A percentile compares a stretch with the other conserved stretches of the same genome.
These are phyloP conservation scores for Candida nitratophila DNA, from an alignment of 805 yeast genomes.

Conservation along the genomic window DNA sequence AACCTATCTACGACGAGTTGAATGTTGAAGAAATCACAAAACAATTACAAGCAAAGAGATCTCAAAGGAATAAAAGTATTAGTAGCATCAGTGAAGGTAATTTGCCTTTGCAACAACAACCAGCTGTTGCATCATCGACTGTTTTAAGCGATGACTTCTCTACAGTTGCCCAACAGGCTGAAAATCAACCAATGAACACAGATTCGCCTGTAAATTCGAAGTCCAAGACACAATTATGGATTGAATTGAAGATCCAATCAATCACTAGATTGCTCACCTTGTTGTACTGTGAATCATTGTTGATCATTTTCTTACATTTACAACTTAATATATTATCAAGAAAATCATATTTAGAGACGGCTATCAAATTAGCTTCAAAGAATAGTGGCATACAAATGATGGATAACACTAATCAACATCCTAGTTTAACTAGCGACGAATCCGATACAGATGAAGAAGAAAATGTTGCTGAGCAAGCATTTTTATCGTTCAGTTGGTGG, in stretches of 20 bases:
- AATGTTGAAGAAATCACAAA: constrained; percentile 71
- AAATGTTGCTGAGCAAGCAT: constrained; percentile 69
- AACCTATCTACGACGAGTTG: constrained; percentile 51
- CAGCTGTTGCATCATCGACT: constrained; percentile 21
- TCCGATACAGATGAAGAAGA: constrained; percentile 19
- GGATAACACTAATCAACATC: constrained; percentile 11
- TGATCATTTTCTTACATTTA: constrained; percentile 72
- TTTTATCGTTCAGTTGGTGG: constrained; percentile 91
- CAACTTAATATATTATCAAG: constrained; percentile 88
- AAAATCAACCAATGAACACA: constrained; percentile 16
- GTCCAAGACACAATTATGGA: constrained; percentile 72
- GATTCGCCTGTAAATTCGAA: constrained; percentile 14
- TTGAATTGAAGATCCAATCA: constrained; percentile 67
- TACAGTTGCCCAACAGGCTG: constrained; percentile 31
- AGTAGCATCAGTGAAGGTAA: constrained; percentile 3
- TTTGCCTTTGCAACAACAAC: constrained; percentile 1
- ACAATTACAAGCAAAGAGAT: constrained; percentile 57
- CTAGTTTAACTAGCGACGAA: constrained; percentile 18
- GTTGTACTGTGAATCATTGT: constrained; percentile 58
- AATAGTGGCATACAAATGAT: constrained; percentile 25
- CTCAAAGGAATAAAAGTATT: constrained; percentile 18
- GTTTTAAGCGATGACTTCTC: constrained; percentile 35
- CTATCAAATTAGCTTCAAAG: constrained; percentile 59
- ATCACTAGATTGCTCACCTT: constrained; percentile 67
- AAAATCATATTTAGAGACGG: constrained; percentile 73